phyloP scores from a whole-genome alignment of 176 grass and related monocot genomes.

The Bolboschoenus planiculmis region DNA sequence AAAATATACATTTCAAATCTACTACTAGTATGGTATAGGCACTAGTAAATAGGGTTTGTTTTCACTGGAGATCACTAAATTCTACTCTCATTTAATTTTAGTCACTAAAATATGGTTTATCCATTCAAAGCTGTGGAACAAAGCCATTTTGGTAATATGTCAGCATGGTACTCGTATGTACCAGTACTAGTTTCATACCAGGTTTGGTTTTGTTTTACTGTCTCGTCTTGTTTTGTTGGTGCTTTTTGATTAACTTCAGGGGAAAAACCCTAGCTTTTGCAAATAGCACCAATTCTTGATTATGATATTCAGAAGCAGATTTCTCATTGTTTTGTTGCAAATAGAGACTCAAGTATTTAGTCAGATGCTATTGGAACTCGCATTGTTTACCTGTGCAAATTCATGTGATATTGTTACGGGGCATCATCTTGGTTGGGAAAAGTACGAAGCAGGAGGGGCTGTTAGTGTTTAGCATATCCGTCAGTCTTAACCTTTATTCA shows the following conservation, averaged over 20 bases:
- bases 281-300: neutral
- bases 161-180: neutral
- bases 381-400: neutral
- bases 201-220: neutral
- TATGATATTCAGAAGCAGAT: neutral
- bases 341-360: neutral
- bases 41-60: neutral
- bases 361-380: neutral
- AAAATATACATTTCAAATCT: neutral
- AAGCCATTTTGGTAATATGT: neutral
- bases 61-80: neutral
- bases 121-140: neutral
- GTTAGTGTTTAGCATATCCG: neutral
- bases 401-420: too few relatives aligned
- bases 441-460: neutral
- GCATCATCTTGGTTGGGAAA: neutral
- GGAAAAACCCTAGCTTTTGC: neutral
- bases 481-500: neutral
- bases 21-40: neutral
- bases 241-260: neutral
- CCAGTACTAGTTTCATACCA: neutral
- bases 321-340: neutral
- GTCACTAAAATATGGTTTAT: neutral
- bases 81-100: neutral
- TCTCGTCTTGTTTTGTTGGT: neutral